These are phyloP conservation scores for Xylaria multiplex DNA, from an alignment of 2,329 filamentous ascomycete species.

Conservation along the genomic window DNA sequence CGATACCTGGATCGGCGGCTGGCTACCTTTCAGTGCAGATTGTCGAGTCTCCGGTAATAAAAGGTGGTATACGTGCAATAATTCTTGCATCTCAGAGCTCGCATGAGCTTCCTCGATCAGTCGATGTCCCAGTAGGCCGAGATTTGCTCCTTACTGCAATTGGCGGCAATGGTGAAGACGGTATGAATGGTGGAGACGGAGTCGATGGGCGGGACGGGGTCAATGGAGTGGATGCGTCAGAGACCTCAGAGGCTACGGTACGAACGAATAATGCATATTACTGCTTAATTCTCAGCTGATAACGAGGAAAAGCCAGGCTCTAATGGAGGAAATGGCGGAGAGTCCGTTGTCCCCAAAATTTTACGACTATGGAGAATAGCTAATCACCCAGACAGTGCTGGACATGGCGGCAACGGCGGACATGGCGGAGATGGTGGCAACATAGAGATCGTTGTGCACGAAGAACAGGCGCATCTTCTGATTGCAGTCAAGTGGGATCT, in stretches of 20 bases:
- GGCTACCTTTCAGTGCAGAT: constrained; percentile 26
- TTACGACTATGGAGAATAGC: constrained; percentile 15
- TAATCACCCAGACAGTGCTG: constrained; percentile 20
- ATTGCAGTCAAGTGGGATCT: constrained; percentile 27
- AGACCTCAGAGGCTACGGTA: constrained; percentile 25
- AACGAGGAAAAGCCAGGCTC: constrained; percentile 17
- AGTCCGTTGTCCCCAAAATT: constrained; percentile 22
- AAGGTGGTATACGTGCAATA: constrained; percentile 25
- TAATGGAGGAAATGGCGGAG: constrained; percentile 22
- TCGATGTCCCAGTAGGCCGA: constrained; percentile 25
- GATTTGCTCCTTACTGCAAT: constrained; percentile 29
- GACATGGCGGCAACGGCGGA: constrained; percentile 22
- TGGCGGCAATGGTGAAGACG: constrained; percentile 23
- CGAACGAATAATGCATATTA: constrained; percentile 11
- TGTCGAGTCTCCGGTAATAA: constrained; percentile 25
- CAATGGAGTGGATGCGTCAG: constrained; percentile 20
- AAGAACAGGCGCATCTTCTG: constrained; percentile 27
- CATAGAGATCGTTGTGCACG: constrained; percentile 25
- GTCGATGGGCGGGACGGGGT: constrained; percentile 13
- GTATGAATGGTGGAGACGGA: constrained; percentile 25
- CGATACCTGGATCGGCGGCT: too few species aligned
- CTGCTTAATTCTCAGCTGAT: constrained; percentile 18
- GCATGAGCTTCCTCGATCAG: constrained; percentile 15
- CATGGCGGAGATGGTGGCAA: constrained; percentile 24
- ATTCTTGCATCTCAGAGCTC: constrained; percentile 27